phyloP scores from a whole-genome alignment of 2,329 filamentous ascomycete species.

The Aspergillus novofumigatus region DNA sequence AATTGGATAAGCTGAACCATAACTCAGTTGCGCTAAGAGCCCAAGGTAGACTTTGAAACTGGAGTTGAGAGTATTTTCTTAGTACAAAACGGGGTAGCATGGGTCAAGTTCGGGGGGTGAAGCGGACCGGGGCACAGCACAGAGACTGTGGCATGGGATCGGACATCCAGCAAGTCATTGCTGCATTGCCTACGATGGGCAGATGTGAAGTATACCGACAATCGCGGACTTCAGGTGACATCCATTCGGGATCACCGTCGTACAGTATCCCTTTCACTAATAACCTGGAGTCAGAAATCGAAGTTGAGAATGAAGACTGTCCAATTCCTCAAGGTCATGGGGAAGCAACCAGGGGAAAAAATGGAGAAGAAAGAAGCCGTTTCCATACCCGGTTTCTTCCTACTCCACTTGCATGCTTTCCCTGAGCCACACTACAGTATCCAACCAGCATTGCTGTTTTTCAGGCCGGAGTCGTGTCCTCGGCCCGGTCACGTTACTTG shows the following conservation, averaged over 20 bases:
- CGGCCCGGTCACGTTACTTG: conserved; percentile 27
- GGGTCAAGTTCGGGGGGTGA: conserved; percentile 17
- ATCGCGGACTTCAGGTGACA: too few species aligned
- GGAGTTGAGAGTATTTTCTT: conserved; percentile 1
- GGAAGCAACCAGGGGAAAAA: background rate
- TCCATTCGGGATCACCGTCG: too few species aligned
- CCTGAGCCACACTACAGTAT: background rate
- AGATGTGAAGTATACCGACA: too few species aligned
- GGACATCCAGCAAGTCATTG: background rate
- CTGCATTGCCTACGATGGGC: too few species aligned
- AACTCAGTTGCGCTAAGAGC: background rate
- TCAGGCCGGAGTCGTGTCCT: conserved; percentile 9
- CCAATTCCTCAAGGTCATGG: background rate
- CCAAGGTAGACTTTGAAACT: background rate
- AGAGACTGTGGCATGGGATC: background rate
- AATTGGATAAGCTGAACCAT: background rate
- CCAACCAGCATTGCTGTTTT: background rate
- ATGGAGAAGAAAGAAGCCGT: conserved; percentile 4
- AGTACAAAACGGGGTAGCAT: conserved; percentile 5
- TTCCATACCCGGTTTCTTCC: conserved; percentile 4
- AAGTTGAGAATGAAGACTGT: background rate
- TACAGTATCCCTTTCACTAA: background rate
- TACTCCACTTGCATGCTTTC: background rate
- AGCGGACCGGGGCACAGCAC: background rate
- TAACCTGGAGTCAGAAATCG: background rate